Evolutionary conservation across 2,329 filamentous ascomycete species (phyloP).

Genomic region (Ceratocystis lukuohia): DNA sequence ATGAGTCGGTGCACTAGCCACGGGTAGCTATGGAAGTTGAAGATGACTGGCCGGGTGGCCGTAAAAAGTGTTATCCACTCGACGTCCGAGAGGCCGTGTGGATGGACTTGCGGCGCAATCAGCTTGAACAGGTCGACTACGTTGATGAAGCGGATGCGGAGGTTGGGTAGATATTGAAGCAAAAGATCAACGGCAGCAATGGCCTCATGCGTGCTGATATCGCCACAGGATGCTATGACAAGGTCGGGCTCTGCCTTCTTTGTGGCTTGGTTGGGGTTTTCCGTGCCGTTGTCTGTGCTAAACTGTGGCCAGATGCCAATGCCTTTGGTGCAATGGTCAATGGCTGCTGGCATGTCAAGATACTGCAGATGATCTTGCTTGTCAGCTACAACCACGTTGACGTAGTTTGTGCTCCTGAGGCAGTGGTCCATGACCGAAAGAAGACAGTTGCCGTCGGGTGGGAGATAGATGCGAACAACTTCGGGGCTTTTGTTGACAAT

Average conservation of each 20-base stretch:
- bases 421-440: constrained; percentile 67
- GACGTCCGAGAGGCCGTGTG: constrained; percentile 53
- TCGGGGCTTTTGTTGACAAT: constrained; percentile 69
- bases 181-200: constrained; percentile 62
- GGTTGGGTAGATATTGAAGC: constrained; percentile 53
- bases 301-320: constrained; percentile 68
- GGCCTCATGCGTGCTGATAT: constrained; percentile 60
- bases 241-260: constrained; percentile 47
- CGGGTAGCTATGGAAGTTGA: constrained; percentile 77
- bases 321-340: constrained; percentile 66
- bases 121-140: constrained; percentile 71
- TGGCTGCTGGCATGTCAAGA: constrained; percentile 57
- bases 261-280: constrained; percentile 1
- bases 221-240: constrained; percentile 63
- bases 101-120: constrained; percentile 55
- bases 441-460: constrained; percentile 65
- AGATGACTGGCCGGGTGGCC: constrained; percentile 56
- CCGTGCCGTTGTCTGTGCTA: constrained; percentile 49
- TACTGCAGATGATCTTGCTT: constrained; percentile 70
- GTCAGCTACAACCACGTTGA: constrained; percentile 68
- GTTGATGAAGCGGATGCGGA: constrained; percentile 70
- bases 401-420: constrained; percentile 59
- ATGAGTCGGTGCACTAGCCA: constrained; percentile 67
- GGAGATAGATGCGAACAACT: constrained; percentile 68
- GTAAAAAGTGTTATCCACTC: constrained; percentile 63